Evolutionary conservation across 768 basidiomycete genomes (phyloP).

Genomic region (Auricularia cornea): DNA sequence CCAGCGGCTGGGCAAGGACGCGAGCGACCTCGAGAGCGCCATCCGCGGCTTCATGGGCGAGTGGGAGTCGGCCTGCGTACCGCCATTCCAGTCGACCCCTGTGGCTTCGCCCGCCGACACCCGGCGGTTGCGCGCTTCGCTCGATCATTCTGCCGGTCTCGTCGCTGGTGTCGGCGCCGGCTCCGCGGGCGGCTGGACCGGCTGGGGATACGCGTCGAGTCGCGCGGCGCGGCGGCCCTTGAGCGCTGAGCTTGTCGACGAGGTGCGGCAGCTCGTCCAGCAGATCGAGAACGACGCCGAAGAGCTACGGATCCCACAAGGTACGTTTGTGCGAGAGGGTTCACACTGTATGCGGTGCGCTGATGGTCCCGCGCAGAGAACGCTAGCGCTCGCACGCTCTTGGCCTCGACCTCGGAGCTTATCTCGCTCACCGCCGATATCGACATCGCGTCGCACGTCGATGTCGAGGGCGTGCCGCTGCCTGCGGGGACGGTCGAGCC

Average conservation of each 20-base stretch:
- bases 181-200: conserved; percentile 68
- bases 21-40: conserved; percentile 19
- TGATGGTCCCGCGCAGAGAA: background rate
- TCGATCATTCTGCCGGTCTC: conserved; percentile 38
- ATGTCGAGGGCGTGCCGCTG: conserved; percentile 61
- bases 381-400: conserved; percentile 23
- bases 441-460: conserved; percentile 73
- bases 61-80: conserved; percentile 42
- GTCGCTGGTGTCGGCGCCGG: conserved; percentile 54
- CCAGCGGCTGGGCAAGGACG: conserved; percentile 19
- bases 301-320: background rate
- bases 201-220: conserved; percentile 66
- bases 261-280: background rate
- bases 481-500: conserved; percentile 35
- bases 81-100: conserved; percentile 37
- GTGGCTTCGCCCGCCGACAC: background rate
- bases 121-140: background rate
- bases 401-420: conserved; percentile 22
- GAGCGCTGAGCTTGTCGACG: background rate
- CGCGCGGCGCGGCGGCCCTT: background rate
- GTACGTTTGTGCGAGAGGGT: background rate
- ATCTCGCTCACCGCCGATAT: conserved; percentile 33
- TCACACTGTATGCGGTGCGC: background rate
- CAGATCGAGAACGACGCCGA: background rate
- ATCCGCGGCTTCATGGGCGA: conserved; percentile 19